These are phyloP conservation scores for Penicillium sp. DNA, from an alignment of 2,329 filamentous ascomycete species.

Conservation along the genomic window DNA sequence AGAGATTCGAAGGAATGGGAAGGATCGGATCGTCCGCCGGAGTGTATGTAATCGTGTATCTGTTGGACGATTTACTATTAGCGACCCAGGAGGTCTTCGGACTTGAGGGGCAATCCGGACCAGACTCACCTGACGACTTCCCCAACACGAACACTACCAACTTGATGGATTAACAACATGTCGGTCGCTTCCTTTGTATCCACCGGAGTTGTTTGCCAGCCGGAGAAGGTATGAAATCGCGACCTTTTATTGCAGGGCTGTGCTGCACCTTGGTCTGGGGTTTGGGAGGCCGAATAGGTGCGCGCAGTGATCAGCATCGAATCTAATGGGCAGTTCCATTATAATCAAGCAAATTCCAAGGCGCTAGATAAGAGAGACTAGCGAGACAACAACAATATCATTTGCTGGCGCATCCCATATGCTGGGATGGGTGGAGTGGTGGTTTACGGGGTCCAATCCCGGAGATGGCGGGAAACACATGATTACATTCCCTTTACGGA, in stretches of 20 bases:
- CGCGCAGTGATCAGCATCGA: conserved; percentile 47
- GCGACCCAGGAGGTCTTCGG: not conserved
- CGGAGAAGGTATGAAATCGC: conserved; percentile 35
- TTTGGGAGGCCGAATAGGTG: conserved; percentile 45
- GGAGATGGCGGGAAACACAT: conserved; percentile 10
- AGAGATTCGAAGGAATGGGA: conserved; percentile 75
- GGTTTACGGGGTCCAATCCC: not conserved
- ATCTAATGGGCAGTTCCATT: conserved; percentile 25
- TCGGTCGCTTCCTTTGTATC: conserved; percentile 28
- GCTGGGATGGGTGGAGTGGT: not conserved
- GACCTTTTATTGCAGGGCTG: conserved; percentile 23
- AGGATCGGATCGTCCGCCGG: conserved; percentile 86
- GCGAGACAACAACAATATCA: not conserved
- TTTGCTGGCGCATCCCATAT: not conserved
- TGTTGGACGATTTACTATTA: conserved; percentile 26
- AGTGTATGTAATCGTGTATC: conserved; percentile 84
- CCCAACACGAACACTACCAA: conserved; percentile 88
- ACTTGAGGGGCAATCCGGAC: not conserved
- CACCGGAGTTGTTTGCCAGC: conserved; percentile 33
- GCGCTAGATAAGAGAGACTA: not conserved
- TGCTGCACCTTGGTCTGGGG: conserved; percentile 32
- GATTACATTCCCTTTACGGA: not conserved
- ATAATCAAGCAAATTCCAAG: conserved; percentile 6
- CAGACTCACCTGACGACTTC: conserved; percentile 77
- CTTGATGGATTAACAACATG: conserved; percentile 91